Conservation (phyloP, 1,139 yeast species). For the Kodamaea sp. region DNA sequence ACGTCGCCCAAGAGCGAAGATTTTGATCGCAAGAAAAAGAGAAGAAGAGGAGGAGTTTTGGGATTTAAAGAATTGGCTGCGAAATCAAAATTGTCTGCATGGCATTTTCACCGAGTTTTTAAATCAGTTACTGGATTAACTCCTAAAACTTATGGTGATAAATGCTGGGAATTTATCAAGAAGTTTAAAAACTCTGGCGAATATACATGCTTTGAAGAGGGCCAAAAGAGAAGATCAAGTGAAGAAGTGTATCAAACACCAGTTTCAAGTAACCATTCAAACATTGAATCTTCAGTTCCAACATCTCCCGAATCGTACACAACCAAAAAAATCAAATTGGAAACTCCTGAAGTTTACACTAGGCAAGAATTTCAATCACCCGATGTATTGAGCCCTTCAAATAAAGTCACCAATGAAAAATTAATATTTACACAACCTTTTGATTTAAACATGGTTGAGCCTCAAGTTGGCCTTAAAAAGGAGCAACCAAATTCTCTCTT, state of each 20-base stretch:
- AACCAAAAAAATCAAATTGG: too few relatives aligned
- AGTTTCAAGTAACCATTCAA: too few relatives aligned
- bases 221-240: background rate
- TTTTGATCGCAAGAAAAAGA: slow-evolving; percentile 39
- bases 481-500: too few relatives aligned
- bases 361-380: too few relatives aligned
- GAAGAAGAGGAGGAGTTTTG: slow-evolving; percentile 80
- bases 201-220: background rate
- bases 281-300: too few relatives aligned
- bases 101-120: slow-evolving; percentile 92
- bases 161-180: slow-evolving; percentile 71
- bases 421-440: too few relatives aligned
- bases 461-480: too few relatives aligned
- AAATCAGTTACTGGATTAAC: slow-evolving; percentile 82
- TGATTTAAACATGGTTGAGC: too few relatives aligned
- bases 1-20: slow-evolving; percentile 17
- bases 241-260: background rate
- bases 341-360: too few relatives aligned
- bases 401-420: too few relatives aligned
- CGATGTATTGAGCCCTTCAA: too few relatives aligned
- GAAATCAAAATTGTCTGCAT: slow-evolving; percentile 79
- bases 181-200: slow-evolving; percentile 4
- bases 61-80: slow-evolving; percentile 89
- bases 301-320: too few relatives aligned
- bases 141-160: slow-evolving; percentile 86